phyloP scores from a whole-genome alignment of 2,329 filamentous ascomycete species.

The Pseudocercospora musae region DNA sequence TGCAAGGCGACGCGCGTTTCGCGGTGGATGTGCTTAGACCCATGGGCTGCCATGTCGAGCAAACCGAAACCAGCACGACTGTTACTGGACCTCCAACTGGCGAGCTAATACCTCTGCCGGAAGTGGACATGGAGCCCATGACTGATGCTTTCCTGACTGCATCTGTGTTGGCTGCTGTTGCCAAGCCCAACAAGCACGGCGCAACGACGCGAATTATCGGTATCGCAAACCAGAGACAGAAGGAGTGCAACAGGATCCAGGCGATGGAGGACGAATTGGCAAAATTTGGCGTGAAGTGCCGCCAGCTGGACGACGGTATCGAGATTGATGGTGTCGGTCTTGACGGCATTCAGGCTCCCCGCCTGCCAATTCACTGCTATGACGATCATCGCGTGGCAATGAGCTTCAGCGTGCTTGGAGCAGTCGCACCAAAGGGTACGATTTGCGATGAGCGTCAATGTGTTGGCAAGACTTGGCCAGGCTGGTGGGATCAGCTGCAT shows the following conservation, averaged over 20 bases:
- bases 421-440: constrained; percentile 67
- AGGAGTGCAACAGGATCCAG: constrained; percentile 93
- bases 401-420: constrained; percentile 89
- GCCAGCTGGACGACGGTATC: constrained; percentile 93
- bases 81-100: constrained; percentile 83
- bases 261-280: constrained; percentile 94
- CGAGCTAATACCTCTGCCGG: constrained; percentile 67
- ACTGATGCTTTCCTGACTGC: constrained; percentile 97
- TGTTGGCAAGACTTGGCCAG: constrained; percentile 96
- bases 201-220: constrained; percentile 79
- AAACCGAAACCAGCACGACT: constrained; percentile 81
- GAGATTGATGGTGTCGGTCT: constrained; percentile 61
- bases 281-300: constrained; percentile 85
- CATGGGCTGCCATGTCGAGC: constrained; percentile 90
- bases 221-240: constrained; percentile 96
- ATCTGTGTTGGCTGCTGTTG: constrained; percentile 86
- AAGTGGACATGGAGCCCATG: constrained; percentile 98
- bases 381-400: constrained; percentile 98
- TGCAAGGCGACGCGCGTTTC: constrained; percentile 94
- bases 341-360: constrained; percentile 51
- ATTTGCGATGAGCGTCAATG: constrained; percentile 87
- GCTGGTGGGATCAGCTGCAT: constrained; percentile 91
- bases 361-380: constrained; percentile 80
- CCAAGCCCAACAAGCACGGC: constrained; percentile 61
- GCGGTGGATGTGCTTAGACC: constrained; percentile 83